These are phyloP conservation scores for Aspergillus sclerotialis DNA, from an alignment of 2,329 filamentous ascomycete genomes.

Conservation along the genomic window DNA sequence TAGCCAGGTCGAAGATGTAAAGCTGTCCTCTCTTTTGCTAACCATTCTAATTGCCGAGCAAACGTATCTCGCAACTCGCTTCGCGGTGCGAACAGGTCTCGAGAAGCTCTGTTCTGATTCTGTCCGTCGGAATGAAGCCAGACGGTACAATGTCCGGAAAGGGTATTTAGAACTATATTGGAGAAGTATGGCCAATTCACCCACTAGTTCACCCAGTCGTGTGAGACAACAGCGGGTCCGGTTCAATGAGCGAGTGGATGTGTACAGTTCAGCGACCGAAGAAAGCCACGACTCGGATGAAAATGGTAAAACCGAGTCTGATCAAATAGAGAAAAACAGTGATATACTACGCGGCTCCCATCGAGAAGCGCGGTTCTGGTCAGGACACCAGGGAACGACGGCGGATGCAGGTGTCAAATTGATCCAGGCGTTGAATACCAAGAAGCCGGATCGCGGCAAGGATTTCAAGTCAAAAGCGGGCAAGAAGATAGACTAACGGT, in stretches of 20 bases:
- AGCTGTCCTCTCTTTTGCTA: slow-evolving; percentile 68
- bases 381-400: slow-evolving; percentile 44
- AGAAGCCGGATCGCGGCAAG: slow-evolving; percentile 9
- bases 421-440: slow-evolving; percentile 39
- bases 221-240: slow-evolving; percentile 21
- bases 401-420: slow-evolving; percentile 44
- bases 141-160: slow-evolving; percentile 71
- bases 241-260: slow-evolving; percentile 27
- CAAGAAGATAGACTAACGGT: no score
- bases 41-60: slow-evolving; percentile 79
- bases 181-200: slow-evolving; percentile 4
- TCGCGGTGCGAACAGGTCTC: slow-evolving; percentile 63
- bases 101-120: slow-evolving; percentile 75
- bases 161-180: slow-evolving; percentile 53
- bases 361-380: slow-evolving; percentile 48
- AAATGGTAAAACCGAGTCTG: slow-evolving; percentile 6
- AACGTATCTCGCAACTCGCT: slow-evolving; percentile 67
- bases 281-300: slow-evolving; percentile 18
- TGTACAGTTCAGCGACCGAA: slow-evolving; percentile 20
- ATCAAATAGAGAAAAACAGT: slow-evolving; percentile 14
- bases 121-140: slow-evolving; percentile 71
- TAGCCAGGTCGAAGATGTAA: slow-evolving; percentile 59
- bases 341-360: slow-evolving; percentile 25
- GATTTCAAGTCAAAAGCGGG: no score
- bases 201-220: slow-evolving; percentile 5